Evolutionary conservation across 441 rosid genomes (phyloP).

Genomic region (Euphorbia corollata): DNA sequence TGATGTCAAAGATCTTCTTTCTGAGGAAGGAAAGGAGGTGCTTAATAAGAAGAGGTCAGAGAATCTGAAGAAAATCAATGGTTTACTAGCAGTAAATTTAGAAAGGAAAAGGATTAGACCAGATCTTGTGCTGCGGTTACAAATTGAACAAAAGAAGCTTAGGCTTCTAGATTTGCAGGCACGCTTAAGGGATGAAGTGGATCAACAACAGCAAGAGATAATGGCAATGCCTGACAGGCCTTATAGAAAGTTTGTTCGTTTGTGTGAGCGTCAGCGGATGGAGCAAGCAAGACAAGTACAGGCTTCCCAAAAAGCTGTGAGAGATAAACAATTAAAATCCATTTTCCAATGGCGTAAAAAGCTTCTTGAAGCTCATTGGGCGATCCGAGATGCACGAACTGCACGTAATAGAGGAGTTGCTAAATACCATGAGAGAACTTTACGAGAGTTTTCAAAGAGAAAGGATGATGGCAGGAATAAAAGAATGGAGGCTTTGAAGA

Average conservation of each 20-base stretch:
- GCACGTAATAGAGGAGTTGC: conserved; percentile 99
- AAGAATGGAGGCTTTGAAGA: conserved; percentile 99
- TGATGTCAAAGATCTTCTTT: conserved; percentile 86
- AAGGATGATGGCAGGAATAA: conserved; percentile 93
- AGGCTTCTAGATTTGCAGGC: conserved; percentile 73
- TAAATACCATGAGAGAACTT: conserved; percentile 94
- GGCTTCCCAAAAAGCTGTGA: conserved; percentile 69
- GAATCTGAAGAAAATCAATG: conserved; percentile 77
- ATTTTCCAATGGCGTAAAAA: conserved; percentile 99
- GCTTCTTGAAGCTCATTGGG: conserved; percentile 99
- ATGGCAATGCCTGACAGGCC: conserved; percentile 99
- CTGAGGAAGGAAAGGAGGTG: conserved; percentile 86
- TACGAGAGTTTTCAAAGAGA: conserved; percentile 93
- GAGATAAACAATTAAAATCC: conserved; percentile 96
- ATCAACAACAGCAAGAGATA: conserved; percentile 94
- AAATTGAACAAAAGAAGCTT: conserved; percentile 96
- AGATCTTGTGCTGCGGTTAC: conserved; percentile 95
- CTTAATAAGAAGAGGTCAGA: conserved; percentile 69
- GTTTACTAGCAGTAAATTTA: conserved; percentile 75
- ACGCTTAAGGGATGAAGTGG: conserved; percentile 90
- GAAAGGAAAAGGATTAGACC: conserved; percentile 99
- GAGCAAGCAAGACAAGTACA: conserved; percentile 91
- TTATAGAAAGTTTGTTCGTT: conserved; percentile 91
- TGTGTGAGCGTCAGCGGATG: conserved; percentile 94
- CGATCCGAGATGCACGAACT: conserved; percentile 95